Evolutionary conservation across 2,329 filamentous ascomycete species (phyloP).

Genomic region (Venturia carpophila): DNA sequence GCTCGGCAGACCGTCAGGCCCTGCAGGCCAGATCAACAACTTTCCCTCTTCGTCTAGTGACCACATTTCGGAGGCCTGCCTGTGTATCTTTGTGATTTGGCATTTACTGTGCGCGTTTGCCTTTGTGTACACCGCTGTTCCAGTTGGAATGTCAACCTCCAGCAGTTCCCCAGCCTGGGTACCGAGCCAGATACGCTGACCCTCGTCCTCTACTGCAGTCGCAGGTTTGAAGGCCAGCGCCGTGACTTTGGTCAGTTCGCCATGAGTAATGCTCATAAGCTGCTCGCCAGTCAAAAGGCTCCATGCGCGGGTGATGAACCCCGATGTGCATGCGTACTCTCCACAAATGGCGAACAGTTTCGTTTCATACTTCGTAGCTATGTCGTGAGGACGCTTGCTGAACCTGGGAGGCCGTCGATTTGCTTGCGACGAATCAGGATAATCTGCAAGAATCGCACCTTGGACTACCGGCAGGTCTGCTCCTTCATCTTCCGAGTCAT

Average conservation of each 20-base stretch:
- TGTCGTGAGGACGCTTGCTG: conserved; percentile 62
- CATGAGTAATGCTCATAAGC: conserved; percentile 71
- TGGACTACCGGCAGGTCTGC: conserved; percentile 40
- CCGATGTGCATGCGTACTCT: conserved; percentile 77
- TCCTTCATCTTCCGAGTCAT: conserved; percentile 46
- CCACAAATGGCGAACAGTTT: conserved; percentile 83
- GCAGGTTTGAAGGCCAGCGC: conserved; percentile 81
- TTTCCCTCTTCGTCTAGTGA: conserved; percentile 84
- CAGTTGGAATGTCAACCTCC: conserved; percentile 73
- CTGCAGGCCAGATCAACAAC: conserved; percentile 78
- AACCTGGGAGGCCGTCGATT: conserved; percentile 77
- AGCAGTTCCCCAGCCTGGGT: conserved; percentile 81
- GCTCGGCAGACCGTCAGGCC: conserved; percentile 65
- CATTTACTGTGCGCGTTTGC: conserved; percentile 65
- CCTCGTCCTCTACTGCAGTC: conserved; percentile 68
- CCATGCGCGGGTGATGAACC: conserved; percentile 83
- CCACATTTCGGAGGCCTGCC: conserved; percentile 87
- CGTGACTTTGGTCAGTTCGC: conserved; percentile 75
- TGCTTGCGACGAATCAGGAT: conserved; percentile 74
- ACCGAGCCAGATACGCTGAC: conserved; percentile 77
- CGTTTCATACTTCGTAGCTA: conserved; percentile 78
- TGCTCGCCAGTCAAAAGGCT: conserved; percentile 73
- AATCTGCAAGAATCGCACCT: conserved; percentile 51
- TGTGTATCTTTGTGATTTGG: conserved; percentile 76
- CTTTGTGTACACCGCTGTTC: conserved; percentile 62